These are phyloP conservation scores for Penstemon barbatus DNA, from an alignment of 257 asterid genomes.

Conservation along the genomic window DNA sequence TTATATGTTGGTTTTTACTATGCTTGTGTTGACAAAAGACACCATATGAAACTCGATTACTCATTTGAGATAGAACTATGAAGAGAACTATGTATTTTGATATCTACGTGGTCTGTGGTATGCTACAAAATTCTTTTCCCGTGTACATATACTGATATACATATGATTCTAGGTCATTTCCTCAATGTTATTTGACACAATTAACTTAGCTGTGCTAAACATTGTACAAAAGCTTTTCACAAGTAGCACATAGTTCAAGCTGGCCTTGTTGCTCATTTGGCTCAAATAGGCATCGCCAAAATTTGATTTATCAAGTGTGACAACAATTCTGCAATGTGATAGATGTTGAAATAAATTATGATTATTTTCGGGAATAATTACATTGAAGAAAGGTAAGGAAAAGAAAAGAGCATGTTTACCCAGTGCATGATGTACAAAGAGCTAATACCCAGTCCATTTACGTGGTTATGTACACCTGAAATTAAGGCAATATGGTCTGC, in stretches of 20 bases:
- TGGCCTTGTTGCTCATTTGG: constrained; percentile 11
- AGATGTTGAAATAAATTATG: neutral
- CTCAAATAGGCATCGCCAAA: constrained; percentile 1
- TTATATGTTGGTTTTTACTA: too few species aligned
- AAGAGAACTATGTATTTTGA: neutral
- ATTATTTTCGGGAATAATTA: neutral
- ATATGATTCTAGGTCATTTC: neutral
- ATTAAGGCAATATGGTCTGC: constrained; percentile 21
- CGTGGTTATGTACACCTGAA: constrained; percentile 25
- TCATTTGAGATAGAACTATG: too few species aligned
- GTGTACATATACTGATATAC: neutral
- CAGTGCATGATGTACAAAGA: neutral
- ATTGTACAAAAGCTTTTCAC: neutral
- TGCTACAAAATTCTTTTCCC: constrained; percentile 27
- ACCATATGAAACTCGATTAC: too few species aligned
- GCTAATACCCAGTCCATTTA: constrained; percentile 21
- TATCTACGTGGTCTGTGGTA: constrained; percentile 5
- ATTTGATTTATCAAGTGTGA: neutral
- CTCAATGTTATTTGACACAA: neutral
- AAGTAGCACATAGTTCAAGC: neutral
- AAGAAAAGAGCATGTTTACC: constrained; percentile 25
- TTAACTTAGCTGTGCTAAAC: constrained; percentile 2
- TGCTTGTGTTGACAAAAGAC: too few species aligned
- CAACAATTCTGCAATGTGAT: constrained; percentile 6
- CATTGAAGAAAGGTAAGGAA: constrained; percentile 15